Evolutionary conservation across 2,329 filamentous ascomycete genomes (phyloP), one percentile per base, ranked within the genome.

Genomic region (Ophiosphaerella herpotricha): DNA sequence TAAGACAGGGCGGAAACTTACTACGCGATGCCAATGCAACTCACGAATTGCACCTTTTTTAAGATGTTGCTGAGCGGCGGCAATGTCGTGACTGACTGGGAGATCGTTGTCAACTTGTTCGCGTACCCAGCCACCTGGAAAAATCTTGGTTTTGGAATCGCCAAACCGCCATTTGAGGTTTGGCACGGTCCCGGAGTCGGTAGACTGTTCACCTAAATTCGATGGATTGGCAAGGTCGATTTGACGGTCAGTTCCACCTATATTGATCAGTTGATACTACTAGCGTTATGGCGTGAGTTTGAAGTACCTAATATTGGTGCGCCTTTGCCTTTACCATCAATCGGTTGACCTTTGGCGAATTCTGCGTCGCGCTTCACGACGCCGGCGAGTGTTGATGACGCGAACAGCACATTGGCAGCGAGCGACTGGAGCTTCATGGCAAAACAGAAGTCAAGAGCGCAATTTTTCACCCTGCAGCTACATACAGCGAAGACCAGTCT

Each of bases 91-190:
- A 63, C 85, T 87, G 12, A 79, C 74, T 0, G 86, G 86, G 6
- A 89, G 70, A 64, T 89, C 86, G n/a, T 82, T 81, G 40, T 87
- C 79, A 46, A 87, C 83, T 61, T 88, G 85, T 68, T 87, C 81
- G 21, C 85, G 78, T 1, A 83, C 80, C 85, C 85, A 89, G 2
- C 86, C 86, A 1, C 85, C 86, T 23, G 80, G 80, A 43, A 85
- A 76, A 32, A 88, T 76, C 21, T 78, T 78, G 1, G 83, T 85
- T 72, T 83, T 85, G 21, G 84, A 87, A 67, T 87, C 82, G 0
- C 84, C 87, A 71, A 89, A 88, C 45, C 83, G 82, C 86, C 85
- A 73, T 66, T 88, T 88, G 58, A 88, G 74, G 63, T 88, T 89
- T 0, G 83, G 82, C 0, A 89, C 85, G 9, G 80, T 74, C 13